phyloP scores from a whole-genome alignment of 2,329 filamentous ascomycete genomes.

The Didymella sp. region DNA sequence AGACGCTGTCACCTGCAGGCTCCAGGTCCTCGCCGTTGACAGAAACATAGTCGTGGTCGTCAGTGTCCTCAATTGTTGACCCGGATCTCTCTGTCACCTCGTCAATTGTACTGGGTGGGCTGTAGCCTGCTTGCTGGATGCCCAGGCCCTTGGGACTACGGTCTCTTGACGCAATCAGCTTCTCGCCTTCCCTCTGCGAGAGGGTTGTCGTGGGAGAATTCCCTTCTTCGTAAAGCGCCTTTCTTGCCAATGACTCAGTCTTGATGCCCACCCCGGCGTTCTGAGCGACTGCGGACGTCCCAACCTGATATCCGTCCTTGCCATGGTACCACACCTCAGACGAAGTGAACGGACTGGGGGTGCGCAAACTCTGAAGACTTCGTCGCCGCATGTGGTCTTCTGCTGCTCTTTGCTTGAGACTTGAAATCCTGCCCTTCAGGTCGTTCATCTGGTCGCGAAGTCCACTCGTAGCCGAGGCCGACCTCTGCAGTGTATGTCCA shows the following conservation, averaged over 20 bases:
- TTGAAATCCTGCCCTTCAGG: conserved; percentile 84
- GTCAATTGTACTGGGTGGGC: conserved; percentile 28
- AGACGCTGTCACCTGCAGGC: conserved; percentile 46
- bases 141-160: conserved; percentile 20
- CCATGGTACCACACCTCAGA: conserved; percentile 66
- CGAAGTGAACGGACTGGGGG: conserved; percentile 80
- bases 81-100: conserved; percentile 33
- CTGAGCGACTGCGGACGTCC: conserved; percentile 31
- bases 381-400: conserved; percentile 79
- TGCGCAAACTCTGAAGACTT: conserved; percentile 77
- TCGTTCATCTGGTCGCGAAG: conserved; percentile 86
- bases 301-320: conserved; percentile 39
- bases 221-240: conserved; percentile 30
- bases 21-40: conserved; percentile 39
- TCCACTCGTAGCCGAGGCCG: conserved; percentile 73
- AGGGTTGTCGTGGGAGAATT: conserved; percentile 22
- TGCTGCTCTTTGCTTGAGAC: conserved; percentile 76
- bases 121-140: conserved; percentile 30
- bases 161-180: conserved; percentile 13
- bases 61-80: conserved; percentile 33
- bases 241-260: conserved; percentile 33
- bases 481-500: conserved; percentile 61
- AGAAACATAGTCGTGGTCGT: conserved; percentile 52
- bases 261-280: conserved; percentile 43
- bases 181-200: conserved; percentile 31